Evolutionary conservation across 2,329 filamentous ascomycete genomes (phyloP).

Genomic region (Fusarium oligoseptatum): DNA sequence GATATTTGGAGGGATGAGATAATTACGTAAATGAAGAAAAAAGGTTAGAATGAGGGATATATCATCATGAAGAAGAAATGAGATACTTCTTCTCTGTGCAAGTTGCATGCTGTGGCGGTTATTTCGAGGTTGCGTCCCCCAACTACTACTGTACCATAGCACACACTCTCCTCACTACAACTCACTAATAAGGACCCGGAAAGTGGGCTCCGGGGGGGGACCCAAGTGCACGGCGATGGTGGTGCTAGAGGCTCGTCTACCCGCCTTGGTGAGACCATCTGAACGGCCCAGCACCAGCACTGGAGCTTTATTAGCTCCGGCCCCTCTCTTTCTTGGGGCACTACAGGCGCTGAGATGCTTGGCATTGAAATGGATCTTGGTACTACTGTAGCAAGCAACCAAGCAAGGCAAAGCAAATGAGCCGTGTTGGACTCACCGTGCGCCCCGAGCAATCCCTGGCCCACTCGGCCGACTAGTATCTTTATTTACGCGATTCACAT

Average conservation of each 20-base stretch:
- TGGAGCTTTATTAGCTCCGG: constrained; percentile 1
- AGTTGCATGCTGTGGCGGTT: constrained; percentile 32
- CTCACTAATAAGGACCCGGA: constrained; percentile 13
- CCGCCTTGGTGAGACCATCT: constrained; percentile 24
- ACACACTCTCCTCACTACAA: constrained; percentile 19
- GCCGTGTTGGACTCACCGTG: constrained; percentile 24
- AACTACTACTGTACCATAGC: constrained; percentile 9
- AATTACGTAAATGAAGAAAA: constrained; percentile 39
- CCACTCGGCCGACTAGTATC: constrained; percentile 24
- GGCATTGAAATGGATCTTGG: constrained; percentile 6
- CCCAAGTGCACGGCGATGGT: constrained; percentile 1
- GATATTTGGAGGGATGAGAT: constrained; percentile 30
- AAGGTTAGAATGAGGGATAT: constrained; percentile 39
- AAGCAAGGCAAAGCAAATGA: constrained; percentile 5
- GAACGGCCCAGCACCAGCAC: constrained; percentile 6
- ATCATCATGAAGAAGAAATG: constrained; percentile 15
- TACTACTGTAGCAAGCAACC: not conserved
- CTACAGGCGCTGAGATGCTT: constrained; percentile 19
- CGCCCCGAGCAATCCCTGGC: constrained; percentile 18
- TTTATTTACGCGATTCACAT: constrained; percentile 34
- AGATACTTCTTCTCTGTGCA: constrained; percentile 21
- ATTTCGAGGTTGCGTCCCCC: constrained; percentile 13
- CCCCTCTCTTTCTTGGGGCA: not conserved
- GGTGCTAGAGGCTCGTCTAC: constrained; percentile 29
- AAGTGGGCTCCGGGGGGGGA: constrained; percentile 28